These are phyloP conservation scores for Chloropicon primus DNA, from an alignment of 139 green algal species.

Conservation along the genomic window DNA sequence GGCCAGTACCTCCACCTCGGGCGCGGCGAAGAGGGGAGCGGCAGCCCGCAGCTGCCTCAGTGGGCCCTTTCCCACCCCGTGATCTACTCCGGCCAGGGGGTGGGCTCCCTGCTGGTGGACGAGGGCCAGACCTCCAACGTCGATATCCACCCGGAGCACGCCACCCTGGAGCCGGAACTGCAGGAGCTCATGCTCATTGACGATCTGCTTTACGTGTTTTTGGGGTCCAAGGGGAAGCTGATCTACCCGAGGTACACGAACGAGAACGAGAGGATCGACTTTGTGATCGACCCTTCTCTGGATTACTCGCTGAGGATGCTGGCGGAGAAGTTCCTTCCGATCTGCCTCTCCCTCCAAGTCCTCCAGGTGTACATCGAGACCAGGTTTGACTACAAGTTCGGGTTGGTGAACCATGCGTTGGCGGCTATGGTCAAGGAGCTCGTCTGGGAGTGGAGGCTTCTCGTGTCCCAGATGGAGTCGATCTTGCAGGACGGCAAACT, in stretches of 20 bases:
- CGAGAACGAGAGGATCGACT: neutral
- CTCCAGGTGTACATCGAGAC: neutral
- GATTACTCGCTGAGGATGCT: neutral
- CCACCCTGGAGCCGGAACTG: neutral
- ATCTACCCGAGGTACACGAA: neutral
- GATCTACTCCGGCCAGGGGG: neutral
- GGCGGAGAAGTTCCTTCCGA: neutral
- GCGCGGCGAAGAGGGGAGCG: too few species aligned
- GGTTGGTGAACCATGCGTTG: neutral
- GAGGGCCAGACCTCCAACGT: neutral
- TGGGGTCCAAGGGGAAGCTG: neutral
- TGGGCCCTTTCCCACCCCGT: neutral
- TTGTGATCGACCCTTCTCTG: neutral
- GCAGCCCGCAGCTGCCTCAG: neutral
- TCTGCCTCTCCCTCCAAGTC: neutral
- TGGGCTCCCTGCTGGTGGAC: neutral
- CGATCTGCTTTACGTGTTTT: neutral
- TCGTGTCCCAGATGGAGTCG: neutral
- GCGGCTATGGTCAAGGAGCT: neutral
- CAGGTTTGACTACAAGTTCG: neutral
- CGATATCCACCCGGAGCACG: neutral
- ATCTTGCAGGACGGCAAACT: neutral
- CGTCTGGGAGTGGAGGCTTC: neutral
- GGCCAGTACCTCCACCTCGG: neutral
- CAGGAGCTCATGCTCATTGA: neutral